Base-by-base conservation (phyloP, 768 basidiomycete genomes). In the Calocera viscosa region DNA sequence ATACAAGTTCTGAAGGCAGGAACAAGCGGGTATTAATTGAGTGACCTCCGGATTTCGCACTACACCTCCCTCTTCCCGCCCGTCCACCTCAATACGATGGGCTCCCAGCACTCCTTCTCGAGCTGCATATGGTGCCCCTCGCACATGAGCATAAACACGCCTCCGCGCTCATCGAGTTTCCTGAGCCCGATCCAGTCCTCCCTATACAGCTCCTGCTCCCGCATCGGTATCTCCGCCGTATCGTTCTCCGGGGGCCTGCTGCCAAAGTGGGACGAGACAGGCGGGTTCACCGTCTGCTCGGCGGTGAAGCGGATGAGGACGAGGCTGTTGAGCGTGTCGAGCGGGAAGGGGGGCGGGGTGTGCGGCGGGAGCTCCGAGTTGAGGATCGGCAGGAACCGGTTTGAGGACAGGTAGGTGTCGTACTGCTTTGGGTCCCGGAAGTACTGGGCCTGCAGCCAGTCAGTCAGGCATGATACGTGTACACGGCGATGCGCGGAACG, bases 241-340 rank as follows among this genome's bases (percentile, higher is more conserved):
- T 41, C 65, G 39, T 53, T 66, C 60, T 63, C 14, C 39, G 40
- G 64, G 38, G 34, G 2, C 41, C 11, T 49, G 17, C 64, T 43
- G 5, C 89, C 90, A 75, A 94, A 93, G 91, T 90, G 92, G 12
- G 88, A 78, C 71, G 84, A 89, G 75, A 92, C 90, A 75, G 90
- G 90, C 0, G 91, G 91, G 22, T 91, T 80, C 26, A 90, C 87
- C 1, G 89, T 91, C 74, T 81, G 79, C 74, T 93, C 91, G 67
- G 84, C 75, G 0, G 82, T 78, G 74, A 93, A 93, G 47, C 89
- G 73, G 30, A 90, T 82, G 39, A 94, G 85, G 30, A 94, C 81
- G 41, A 93, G 81, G 22, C 83, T 82, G 69, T 83, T 78, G 53
- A 93, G 77, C 8, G 83, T 81, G 1, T 81, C 78, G 35, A 93